phyloP scores from a whole-genome alignment of 495 filamentous ascomycete species.

The Venustampulla echinocandica region DNA sequence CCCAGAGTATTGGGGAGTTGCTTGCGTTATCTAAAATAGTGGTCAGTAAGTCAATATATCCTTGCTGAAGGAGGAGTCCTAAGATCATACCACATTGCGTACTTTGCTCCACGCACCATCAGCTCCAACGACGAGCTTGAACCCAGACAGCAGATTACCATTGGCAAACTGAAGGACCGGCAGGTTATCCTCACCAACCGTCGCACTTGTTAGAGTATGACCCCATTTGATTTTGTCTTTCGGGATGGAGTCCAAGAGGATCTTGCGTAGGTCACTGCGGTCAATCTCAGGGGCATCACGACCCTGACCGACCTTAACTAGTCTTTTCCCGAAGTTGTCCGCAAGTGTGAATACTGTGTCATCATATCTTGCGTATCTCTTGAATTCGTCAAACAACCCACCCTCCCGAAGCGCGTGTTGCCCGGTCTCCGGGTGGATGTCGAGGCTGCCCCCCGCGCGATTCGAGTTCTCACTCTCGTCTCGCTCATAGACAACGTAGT shows the following conservation, averaged over 20 bases:
- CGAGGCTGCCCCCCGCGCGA: conserved; percentile 37
- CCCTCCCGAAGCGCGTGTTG: conserved; percentile 40
- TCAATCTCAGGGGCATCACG: conserved; percentile 37
- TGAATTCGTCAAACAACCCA: conserved; percentile 41
- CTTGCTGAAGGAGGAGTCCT: conserved; percentile 7
- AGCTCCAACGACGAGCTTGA: conserved; percentile 26
- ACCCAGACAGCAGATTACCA: conserved; percentile 18
- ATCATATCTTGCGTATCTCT: conserved; percentile 26
- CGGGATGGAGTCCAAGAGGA: conserved; percentile 34
- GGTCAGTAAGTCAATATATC: conserved; percentile 10
- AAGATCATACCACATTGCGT: conserved; percentile 14
- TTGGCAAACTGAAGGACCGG: conserved; percentile 24
- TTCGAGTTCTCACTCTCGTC: conserved; percentile 15
- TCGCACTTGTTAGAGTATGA: conserved; percentile 27
- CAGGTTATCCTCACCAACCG: conserved; percentile 14
- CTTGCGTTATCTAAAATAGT: conserved; percentile 21
- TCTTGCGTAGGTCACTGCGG: conserved; percentile 29
- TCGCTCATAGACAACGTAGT: conserved; percentile 36
- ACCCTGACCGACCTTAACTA: conserved; percentile 34
- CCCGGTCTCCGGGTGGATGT: conserved; percentile 44
- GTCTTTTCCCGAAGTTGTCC: conserved; percentile 21
- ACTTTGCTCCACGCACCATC: conserved; percentile 32
- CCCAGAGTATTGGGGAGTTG: conserved; percentile 25
- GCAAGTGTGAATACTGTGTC: conserved; percentile 18
- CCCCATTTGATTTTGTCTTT: conserved; percentile 36